Conservation (phyloP, 129 eudicot genomes). For the Ambrosia artemisiifolia region DNA sequence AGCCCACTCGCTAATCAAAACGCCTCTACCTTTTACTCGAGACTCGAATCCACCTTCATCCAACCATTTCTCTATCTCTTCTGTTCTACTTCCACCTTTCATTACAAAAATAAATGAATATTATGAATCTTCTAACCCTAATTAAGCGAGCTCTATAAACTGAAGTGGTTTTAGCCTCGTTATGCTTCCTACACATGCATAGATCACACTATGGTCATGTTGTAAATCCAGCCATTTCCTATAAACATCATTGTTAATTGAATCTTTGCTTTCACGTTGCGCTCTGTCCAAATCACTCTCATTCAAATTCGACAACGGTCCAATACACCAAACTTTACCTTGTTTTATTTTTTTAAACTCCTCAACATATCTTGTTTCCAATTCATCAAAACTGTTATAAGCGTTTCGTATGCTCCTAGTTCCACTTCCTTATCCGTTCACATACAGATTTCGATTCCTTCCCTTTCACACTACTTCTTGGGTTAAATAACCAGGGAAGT, state of each 20-base stretch:
- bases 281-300: no score
- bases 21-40: constrained; percentile 27
- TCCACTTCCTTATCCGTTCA: constrained; percentile 27
- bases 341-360: no score
- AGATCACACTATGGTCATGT: constrained; percentile 32
- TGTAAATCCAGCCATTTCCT: constrained; percentile 47
- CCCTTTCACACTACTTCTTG: constrained; percentile 16
- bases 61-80: no score
- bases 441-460: background rate
- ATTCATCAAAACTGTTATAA: no score
- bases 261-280: no score
- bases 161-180: constrained; percentile 27
- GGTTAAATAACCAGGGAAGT: constrained; percentile 33
- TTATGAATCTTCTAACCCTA: constrained; percentile 27
- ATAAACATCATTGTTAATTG: no score
- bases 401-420: constrained; percentile 36
- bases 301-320: no score
- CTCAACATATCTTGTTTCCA: no score
- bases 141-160: constrained; percentile 34
- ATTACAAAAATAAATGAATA: constrained; percentile 29
- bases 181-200: constrained; percentile 46
- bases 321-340: no score
- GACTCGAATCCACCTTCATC: constrained; percentile 27
- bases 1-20: constrained; percentile 45
- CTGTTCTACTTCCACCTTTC: no score